A percentile compares a stretch with the other conserved stretches of the same genome.
Conservation (phyloP, 2,329 filamentous ascomycete species). For the Aspergillus versicolor region DNA sequence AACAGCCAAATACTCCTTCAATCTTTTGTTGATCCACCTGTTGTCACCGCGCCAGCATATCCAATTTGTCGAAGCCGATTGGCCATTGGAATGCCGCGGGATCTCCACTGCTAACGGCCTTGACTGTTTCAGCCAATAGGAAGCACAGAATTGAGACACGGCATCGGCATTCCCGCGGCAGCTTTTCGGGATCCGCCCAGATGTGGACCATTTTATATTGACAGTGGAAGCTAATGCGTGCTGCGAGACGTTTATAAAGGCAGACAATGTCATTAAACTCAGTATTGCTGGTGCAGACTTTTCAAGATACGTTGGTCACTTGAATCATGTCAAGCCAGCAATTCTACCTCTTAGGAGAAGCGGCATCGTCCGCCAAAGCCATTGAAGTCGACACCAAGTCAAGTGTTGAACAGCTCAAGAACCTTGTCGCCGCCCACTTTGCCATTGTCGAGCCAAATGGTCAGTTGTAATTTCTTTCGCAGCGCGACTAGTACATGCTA, state of each 20-base stretch:
- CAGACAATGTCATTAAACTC: neutral
- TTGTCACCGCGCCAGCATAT: neutral
- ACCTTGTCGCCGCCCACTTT: constrained; percentile 29
- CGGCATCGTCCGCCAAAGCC: constrained; percentile 18
- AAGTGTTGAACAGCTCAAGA: constrained; percentile 19
- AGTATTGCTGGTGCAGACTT: too few species aligned
- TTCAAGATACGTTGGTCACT: too few species aligned
- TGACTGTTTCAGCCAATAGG: neutral
- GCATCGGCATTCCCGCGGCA: neutral
- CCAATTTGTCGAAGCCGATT: neutral
- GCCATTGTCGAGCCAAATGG: constrained; percentile 31
- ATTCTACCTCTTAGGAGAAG: constrained; percentile 21
- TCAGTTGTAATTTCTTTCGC: constrained; percentile 4
- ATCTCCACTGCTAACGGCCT: neutral
- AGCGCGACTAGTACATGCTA: neutral
- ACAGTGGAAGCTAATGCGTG: too few species aligned
- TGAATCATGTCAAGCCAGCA: neutral
- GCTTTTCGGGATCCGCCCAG: neutral
- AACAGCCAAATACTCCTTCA: neutral
- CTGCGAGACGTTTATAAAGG: neutral
- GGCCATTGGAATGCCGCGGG: neutral
- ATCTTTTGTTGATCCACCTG: neutral
- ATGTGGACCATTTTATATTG: too few species aligned
- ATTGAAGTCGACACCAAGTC: constrained; percentile 23
- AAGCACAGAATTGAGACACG: neutral